These are phyloP conservation scores for Chlamydomonas sp. DNA, from an alignment of 139 green algal genomes.

Conservation along the genomic window DNA sequence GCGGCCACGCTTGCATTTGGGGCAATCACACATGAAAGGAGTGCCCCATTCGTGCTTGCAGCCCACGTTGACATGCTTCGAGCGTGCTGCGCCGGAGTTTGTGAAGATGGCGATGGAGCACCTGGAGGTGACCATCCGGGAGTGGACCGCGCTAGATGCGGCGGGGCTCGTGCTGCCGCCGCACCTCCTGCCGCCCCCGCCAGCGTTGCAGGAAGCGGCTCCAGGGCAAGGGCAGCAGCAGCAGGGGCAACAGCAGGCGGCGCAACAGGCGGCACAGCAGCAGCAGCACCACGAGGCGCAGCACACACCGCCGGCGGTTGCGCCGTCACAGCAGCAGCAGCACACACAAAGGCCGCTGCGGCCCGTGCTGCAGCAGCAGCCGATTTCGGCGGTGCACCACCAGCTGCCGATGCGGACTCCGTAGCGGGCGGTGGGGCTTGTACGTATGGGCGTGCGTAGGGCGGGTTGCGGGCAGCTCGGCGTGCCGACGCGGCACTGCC, in stretches of 20 bases:
- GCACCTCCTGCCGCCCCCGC: slow-evolving; percentile 28
- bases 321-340: not conserved
- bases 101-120: slow-evolving; percentile 50
- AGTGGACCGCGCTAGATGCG: slow-evolving; percentile 55
- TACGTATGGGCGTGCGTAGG: not conserved
- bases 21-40: too few species aligned
- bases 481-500: too few species aligned
- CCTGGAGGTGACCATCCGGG: slow-evolving; percentile 56
- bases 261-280: not conserved
- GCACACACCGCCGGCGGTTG: too few species aligned
- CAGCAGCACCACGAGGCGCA: not conserved
- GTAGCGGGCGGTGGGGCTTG: not conserved
- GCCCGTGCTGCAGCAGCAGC: slow-evolving; percentile 2
- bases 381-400: not conserved
- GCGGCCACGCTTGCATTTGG: too few species aligned
- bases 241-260: not conserved
- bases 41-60: slow-evolving; percentile 9
- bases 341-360: not conserved
- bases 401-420: slow-evolving; percentile 19
- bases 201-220: slow-evolving; percentile 11
- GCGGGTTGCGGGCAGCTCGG: too few species aligned
- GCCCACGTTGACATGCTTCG: slow-evolving; percentile 60
- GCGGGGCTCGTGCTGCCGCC: slow-evolving; percentile 52
- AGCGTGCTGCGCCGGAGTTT: slow-evolving; percentile 54
- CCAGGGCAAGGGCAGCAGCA: not conserved